These are phyloP conservation scores for Mycosphaerella arachidis DNA, from an alignment of 2,329 filamentous ascomycete species.

Conservation along the genomic window DNA sequence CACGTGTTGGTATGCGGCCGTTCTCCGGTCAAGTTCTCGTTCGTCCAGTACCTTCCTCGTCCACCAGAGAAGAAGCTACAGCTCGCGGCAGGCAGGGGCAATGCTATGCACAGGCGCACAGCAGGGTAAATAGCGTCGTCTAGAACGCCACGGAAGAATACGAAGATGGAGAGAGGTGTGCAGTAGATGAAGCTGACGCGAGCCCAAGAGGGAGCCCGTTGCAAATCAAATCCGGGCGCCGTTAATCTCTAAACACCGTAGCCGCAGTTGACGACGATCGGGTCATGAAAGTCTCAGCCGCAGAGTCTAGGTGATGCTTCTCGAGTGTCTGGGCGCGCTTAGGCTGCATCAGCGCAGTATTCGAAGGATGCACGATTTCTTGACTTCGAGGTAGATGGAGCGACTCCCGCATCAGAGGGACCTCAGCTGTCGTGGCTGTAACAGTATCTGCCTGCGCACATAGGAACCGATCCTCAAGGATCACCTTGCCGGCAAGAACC, in stretches of 20 bases:
- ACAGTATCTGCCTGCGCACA: no score
- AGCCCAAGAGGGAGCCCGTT: background rate
- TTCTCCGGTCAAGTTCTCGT: background rate
- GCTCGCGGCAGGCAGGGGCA: background rate
- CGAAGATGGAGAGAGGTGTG: background rate
- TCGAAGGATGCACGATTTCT: background rate
- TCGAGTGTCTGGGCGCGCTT: conserved; percentile 3
- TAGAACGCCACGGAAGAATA: background rate
- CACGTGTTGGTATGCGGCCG: background rate
- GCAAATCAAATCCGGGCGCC: conserved; percentile 5
- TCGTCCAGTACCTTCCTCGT: background rate
- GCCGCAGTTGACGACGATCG: background rate
- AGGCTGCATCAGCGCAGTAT: background rate
- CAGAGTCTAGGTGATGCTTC: background rate
- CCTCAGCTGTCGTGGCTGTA: conserved; percentile 7
- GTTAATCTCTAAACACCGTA: conserved; percentile 3
- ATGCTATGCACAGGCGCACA: background rate
- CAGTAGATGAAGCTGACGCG: background rate
- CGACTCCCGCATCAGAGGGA: background rate
- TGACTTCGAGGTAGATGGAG: background rate
- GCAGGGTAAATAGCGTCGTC: background rate
- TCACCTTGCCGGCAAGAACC: conserved; percentile 1
- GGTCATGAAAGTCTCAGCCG: conserved; percentile 1
- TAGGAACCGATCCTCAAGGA: background rate
- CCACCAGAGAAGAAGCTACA: background rate